These are phyloP conservation scores for Mycena vulgaris DNA, from an alignment of 768 basidiomycete species.

Conservation along the genomic window DNA sequence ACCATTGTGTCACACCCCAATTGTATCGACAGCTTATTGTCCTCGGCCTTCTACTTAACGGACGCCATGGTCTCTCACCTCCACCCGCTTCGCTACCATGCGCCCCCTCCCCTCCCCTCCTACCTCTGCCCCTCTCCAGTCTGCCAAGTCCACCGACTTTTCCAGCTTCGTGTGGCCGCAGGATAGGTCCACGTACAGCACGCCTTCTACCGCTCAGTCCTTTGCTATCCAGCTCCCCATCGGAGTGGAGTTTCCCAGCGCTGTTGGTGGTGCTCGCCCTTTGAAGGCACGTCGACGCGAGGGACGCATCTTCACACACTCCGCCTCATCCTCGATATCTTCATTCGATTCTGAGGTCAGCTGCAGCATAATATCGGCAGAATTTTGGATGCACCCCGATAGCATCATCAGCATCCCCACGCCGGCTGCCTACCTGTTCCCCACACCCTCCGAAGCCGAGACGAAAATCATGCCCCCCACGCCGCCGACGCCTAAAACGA, in stretches of 20 bases:
- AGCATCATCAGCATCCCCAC: conserved; percentile 5
- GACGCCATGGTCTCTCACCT: conserved; percentile 1
- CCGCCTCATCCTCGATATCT: conserved; percentile 38
- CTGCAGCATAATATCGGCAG: conserved; percentile 24
- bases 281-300: conserved; percentile 41
- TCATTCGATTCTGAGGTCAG: conserved; percentile 35
- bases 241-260: conserved; percentile 9
- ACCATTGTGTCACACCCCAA: conserved; percentile 15
- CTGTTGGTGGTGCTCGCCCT: conserved; percentile 12
- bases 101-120: conserved; percentile 34
- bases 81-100: background rate
- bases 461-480: conserved; percentile 21
- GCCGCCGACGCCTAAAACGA: conserved; percentile 24
- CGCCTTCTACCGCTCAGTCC: conserved; percentile 13
- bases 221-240: conserved; percentile 26
- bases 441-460: conserved; percentile 18
- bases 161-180: conserved; percentile 9
- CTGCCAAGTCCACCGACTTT: conserved; percentile 6
- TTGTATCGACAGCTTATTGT: conserved; percentile 2
- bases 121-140: background rate
- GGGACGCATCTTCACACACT: conserved; percentile 41
- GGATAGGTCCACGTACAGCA: conserved; percentile 11
- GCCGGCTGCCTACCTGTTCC: conserved; percentile 3
- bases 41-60: background rate
- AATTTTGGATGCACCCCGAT: conserved; percentile 27